These are phyloP conservation scores for Scheffersomyces illinoinensis DNA, from an alignment of 1,139 yeast genomes.

Conservation along the genomic window DNA sequence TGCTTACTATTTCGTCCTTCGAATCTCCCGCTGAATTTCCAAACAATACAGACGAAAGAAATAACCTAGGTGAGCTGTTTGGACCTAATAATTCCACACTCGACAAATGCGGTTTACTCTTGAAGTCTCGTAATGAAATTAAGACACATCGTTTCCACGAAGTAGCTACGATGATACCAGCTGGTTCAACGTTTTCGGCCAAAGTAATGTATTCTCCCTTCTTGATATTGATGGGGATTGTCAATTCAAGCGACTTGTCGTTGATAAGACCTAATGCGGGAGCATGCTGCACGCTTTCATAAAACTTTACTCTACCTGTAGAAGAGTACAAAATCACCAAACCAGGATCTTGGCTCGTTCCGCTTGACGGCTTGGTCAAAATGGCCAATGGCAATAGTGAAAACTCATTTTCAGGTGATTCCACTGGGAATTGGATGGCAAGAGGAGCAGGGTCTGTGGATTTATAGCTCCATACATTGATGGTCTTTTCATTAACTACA, in stretches of 20 bases:
- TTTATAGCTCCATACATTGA: constrained; percentile 71
- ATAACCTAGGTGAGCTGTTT: constrained; percentile 17
- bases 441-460: constrained; percentile 62
- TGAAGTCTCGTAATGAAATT: constrained; percentile 63
- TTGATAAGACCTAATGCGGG: constrained; percentile 64
- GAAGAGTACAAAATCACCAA: constrained; percentile 57
- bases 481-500: constrained; percentile 48
- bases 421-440: constrained; percentile 49
- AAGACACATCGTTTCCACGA: constrained; percentile 68
- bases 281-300: constrained; percentile 69
- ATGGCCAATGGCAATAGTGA: constrained; percentile 52
- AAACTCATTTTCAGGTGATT: constrained; percentile 1
- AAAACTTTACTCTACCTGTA: constrained; percentile 58
- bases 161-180: constrained; percentile 73
- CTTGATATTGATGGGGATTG: constrained; percentile 34
- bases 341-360: constrained; percentile 64
- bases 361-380: constrained; percentile 66
- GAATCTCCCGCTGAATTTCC: constrained; percentile 21
- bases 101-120: constrained; percentile 60
- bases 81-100: constrained; percentile 30
- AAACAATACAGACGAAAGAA: constrained; percentile 28
- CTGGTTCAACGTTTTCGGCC: constrained; percentile 69
- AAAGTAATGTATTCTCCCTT: constrained; percentile 58
- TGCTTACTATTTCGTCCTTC: constrained; percentile 56
- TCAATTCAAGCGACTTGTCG: constrained; percentile 38